Base-by-base conservation (phyloP, 192 early-diverging fungal species). In the Irineochytrium annulatum region DNA sequence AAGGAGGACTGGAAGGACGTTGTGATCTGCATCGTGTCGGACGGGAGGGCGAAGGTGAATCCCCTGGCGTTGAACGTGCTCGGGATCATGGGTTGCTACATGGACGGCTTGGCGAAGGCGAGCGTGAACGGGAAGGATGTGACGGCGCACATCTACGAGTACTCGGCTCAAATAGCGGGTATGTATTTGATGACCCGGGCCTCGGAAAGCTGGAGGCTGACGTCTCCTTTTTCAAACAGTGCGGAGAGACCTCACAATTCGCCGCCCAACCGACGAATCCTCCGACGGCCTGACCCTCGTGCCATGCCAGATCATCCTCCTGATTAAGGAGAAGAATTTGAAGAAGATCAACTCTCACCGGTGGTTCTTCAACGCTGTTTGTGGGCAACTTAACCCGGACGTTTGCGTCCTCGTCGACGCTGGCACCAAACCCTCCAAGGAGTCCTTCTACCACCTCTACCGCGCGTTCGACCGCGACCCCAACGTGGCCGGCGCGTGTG, bases 291-390 rank as follows among this genome's bases (percentile, higher is more conserved):
- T 89, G 63, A 77, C 74, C 6, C 79, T 82, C 66, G 86, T 87
- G 33, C 94, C 94, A 0, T 80, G 92, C 43, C 94, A 96, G 74
- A 85, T 92, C 20, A 62, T 96, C 30, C 95, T 94, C 73, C 89
- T 89, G 65, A 77, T 96, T 43, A 96, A 96, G 79, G 89, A 92
- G 58, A 83, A 92, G 73, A 96, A 96, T 75, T 85, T 85, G 49
- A 96, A 96, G 57, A 85, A 83, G 68, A 84, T 84, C 69, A 84
- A 84, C 67, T 76, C 73, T 0, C 79, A 78, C 63, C 49, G 85
- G 29, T 90, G 88, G 88, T 90, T 87, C 69, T 90, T 90, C 64
- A 85, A 85, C 26, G 87, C 85, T 3, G 77, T 91, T 32, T 84
- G 87, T 46, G 74, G 79, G 17, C 52, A 75, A 29, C 53, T 89